phyloP scores from a whole-genome alignment of 2,329 filamentous ascomycete genomes.

The Neodidymelliopsis sp. region DNA sequence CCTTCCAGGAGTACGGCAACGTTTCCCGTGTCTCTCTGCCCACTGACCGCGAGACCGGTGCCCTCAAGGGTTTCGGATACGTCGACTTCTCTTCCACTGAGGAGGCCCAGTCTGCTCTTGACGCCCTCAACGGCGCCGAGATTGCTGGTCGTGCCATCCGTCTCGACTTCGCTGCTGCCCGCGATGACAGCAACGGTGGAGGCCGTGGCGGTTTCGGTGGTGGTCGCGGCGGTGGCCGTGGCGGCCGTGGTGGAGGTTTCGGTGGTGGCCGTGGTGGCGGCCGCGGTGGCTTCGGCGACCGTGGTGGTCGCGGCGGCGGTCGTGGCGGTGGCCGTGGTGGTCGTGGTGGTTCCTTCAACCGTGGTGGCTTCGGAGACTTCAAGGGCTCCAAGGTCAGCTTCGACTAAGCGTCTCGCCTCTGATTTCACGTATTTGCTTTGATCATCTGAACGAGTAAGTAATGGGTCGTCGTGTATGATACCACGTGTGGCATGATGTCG shows the following conservation, averaged over 20 bases:
- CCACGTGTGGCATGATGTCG: constrained; percentile 22
- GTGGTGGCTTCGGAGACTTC: constrained; percentile 70
- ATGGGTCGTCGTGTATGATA: constrained; percentile 27
- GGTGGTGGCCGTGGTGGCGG: constrained; percentile 59
- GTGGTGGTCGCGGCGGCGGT: constrained; percentile 57
- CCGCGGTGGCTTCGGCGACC: constrained; percentile 52
- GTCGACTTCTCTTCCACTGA: constrained; percentile 83
- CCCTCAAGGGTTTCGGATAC: constrained; percentile 92
- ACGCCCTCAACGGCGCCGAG: constrained; percentile 73
- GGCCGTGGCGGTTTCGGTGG: constrained; percentile 61
- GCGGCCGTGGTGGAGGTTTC: constrained; percentile 59
- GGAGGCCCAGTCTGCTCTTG: constrained; percentile 79
- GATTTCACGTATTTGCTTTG: constrained; percentile 27
- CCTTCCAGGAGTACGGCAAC: constrained; percentile 74
- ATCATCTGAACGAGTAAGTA: constrained; percentile 36
- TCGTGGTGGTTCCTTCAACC: constrained; percentile 55
- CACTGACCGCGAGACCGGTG: constrained; percentile 83
- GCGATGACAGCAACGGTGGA: constrained; percentile 65
- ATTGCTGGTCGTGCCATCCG: constrained; percentile 78
- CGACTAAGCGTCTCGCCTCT: constrained; percentile 36
- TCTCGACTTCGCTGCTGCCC: constrained; percentile 80
- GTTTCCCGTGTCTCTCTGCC: constrained; percentile 85
- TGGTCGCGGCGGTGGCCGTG: constrained; percentile 58
- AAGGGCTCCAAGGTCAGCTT: constrained; percentile 83
- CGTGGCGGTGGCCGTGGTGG: constrained; percentile 60